Base-by-base conservation (phyloP, 768 basidiomycete species). In the Imleria badia region DNA sequence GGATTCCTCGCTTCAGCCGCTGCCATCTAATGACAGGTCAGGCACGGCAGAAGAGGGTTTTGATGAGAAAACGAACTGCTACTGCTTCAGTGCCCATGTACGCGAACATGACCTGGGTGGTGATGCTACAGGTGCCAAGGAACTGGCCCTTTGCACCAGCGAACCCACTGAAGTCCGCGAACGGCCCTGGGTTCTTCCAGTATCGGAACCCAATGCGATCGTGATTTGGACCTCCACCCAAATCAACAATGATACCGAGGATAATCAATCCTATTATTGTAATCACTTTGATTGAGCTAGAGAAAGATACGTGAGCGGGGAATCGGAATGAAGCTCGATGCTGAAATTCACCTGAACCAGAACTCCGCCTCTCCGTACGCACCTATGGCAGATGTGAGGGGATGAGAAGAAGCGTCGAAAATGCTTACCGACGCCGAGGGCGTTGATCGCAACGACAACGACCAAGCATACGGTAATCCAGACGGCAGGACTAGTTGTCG, bases 141-240 rank as follows among this genome's bases (percentile, higher is more conserved):
- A 48, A 54, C 23, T 54, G 52, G 11, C 52, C 52, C 1, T 42
- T 48, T 3, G 52, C 23, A 1, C 46, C 52, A n/a, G 45, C 30
- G 22, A n/a, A n/a, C n/a, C 52, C 52, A 17, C 9, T 6, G 7
- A 42, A 54, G 34, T 36, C 7, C 3, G 34, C 6, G 26, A 54
- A 54, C 11, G 52, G 52, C 3, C 52, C 52, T 9, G 52, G 52
- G 9, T 83, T 47, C 44, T 69, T 74, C 76, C 76, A 78, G 64
- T 75, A 79, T 2, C 74, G 73, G 58, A 78, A 54, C 14, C 52
- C 52, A 22, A 54, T 48, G 7, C 34, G 46, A 48, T 54, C 52
- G 8, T 48, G 52, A 1, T 13, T 48, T 14, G 52, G 46, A 22
- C 46, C 40, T 20, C 52, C 52, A 29, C 52, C 52, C 14, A 54